phyloP scores from a whole-genome alignment of 2,329 filamentous ascomycete genomes.

The Drechslerella stenobrocha region DNA sequence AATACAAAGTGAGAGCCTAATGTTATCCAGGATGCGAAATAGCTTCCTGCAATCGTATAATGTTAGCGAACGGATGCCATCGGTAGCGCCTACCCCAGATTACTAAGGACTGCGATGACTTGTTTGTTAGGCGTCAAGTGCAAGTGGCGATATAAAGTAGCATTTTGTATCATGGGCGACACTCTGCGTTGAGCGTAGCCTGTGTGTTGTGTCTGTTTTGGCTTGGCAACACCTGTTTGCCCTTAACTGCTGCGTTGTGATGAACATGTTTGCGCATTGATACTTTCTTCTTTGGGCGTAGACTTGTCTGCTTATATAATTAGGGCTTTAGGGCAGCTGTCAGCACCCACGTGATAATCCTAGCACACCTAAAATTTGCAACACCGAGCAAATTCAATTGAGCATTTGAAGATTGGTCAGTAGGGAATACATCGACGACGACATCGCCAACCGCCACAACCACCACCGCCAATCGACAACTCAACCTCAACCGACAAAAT shows the following conservation, averaged over 20 bases:
- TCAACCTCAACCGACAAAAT: conserved; percentile 36
- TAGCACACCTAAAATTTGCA: conserved; percentile 46
- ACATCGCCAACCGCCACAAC: conserved; percentile 35
- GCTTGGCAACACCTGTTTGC: no score
- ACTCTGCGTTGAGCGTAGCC: no score
- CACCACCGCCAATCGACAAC: conserved; percentile 21
- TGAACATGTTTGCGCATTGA: conserved; percentile 21
- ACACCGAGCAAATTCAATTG: conserved; percentile 46
- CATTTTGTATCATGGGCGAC: no score
- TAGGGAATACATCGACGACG: conserved; percentile 1
- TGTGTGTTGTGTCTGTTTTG: no score
- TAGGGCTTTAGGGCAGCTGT: conserved; percentile 48
- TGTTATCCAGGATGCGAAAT: no score
- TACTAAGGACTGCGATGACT: no score
- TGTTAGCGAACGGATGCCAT: no score
- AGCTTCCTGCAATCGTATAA: no score
- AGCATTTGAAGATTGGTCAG: conserved; percentile 36
- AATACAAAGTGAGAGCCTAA: conserved; percentile 12
- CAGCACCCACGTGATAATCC: conserved; percentile 10
- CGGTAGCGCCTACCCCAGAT: no score
- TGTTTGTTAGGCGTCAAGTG: no score
- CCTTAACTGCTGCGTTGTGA: conserved; percentile 9
- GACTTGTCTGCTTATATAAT: conserved; percentile 17
- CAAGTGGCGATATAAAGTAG: no score
- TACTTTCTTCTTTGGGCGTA: conserved; percentile 12